These are phyloP conservation scores for Ascoidea rubescens DNA, from an alignment of 805 yeast genomes.

Conservation along the genomic window DNA sequence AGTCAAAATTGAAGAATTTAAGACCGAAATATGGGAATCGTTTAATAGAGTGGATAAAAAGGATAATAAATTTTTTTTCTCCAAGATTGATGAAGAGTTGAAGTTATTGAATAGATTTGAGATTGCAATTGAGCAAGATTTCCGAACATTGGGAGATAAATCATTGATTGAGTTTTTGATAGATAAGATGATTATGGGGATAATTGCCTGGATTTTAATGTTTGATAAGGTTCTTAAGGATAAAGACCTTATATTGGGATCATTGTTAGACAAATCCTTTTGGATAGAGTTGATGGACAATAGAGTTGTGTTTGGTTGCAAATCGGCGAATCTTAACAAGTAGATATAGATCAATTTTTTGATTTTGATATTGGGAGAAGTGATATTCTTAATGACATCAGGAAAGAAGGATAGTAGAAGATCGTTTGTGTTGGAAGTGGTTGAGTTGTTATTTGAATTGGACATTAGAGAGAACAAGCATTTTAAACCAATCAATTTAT, in stretches of 20 bases:
- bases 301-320: slow-evolving; percentile 80
- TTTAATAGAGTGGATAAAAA: slow-evolving; percentile 38
- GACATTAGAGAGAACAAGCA: slow-evolving; percentile 34
- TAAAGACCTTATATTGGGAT: slow-evolving; percentile 53
- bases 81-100: slow-evolving; percentile 26
- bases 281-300: slow-evolving; percentile 87
- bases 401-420: slow-evolving; percentile 44
- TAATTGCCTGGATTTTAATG: slow-evolving; percentile 67
- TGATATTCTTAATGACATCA: slow-evolving; percentile 78
- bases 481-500: slow-evolving; percentile 45
- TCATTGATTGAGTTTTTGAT: slow-evolving; percentile 58
- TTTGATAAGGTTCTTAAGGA: slow-evolving; percentile 73
- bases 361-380: slow-evolving; percentile 44
- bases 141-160: slow-evolving; percentile 62
- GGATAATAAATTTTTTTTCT: slow-evolving; percentile 28
- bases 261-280: slow-evolving; percentile 58
- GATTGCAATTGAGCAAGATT: slow-evolving; percentile 67
- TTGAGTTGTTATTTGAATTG: slow-evolving; percentile 21
- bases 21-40: slow-evolving; percentile 56
- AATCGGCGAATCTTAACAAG: slow-evolving; percentile 61
- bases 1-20: slow-evolving; percentile 52
- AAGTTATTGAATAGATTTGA: slow-evolving; percentile 36
- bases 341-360: slow-evolving; percentile 68
- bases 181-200: slow-evolving; percentile 65
- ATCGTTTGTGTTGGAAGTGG: slow-evolving; percentile 21